phyloP scores from a whole-genome alignment of 192 early-diverging fungal species.

The Coemansia furcata region DNA sequence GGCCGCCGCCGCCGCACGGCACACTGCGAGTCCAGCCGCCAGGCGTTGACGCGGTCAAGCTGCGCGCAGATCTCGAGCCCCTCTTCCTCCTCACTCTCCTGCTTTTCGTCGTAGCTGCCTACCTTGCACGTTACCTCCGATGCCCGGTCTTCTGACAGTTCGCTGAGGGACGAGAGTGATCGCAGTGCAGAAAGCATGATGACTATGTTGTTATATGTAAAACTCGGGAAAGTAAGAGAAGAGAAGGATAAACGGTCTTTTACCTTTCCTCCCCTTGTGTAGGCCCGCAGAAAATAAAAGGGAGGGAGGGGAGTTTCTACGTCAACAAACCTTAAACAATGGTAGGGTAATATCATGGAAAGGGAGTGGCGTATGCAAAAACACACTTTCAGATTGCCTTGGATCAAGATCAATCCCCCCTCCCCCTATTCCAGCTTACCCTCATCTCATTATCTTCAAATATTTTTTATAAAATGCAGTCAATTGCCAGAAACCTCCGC shows the following conservation, averaged over 20 bases:
- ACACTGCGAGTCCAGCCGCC: slow-evolving; percentile 36
- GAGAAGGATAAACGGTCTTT: background rate
- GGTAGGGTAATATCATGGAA: background rate
- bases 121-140: background rate
- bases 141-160: background rate
- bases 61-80: slow-evolving; percentile 26
- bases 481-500: slow-evolving; percentile 1
- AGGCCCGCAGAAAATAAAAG: background rate
- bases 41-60: slow-evolving; percentile 22
- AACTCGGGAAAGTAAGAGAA: background rate
- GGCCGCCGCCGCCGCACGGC: slow-evolving; percentile 13
- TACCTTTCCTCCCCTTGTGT: background rate
- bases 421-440: background rate
- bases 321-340: background rate
- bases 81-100: background rate
- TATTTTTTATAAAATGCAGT: background rate
- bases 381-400: background rate
- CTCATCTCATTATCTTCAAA: background rate
- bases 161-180: slow-evolving; percentile 5
- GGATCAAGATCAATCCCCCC: too few species aligned
- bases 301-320: background rate
- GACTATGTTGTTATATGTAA: background rate
- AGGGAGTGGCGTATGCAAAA: background rate
- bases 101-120: background rate
- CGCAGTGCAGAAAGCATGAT: slow-evolving; percentile 3